A percentile compares a stretch with the other conserved stretches of the same genome.
Evolutionary conservation across 1,139 yeast genomes (phyloP).

Genomic region (Suhomyces terraborum): DNA sequence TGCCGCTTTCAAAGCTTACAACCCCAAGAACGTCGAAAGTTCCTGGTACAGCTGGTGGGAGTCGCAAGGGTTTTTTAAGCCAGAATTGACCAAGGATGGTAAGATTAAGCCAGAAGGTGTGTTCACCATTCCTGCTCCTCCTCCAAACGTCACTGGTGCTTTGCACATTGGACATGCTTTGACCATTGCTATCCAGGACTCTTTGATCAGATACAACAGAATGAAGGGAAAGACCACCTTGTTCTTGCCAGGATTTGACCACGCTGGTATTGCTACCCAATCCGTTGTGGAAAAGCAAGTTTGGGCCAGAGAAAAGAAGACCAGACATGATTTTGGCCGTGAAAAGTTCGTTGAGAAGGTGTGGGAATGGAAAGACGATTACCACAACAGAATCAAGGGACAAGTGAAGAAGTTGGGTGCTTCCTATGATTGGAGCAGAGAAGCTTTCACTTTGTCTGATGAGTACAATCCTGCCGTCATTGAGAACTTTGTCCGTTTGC

Average conservation of each 20-base stretch:
- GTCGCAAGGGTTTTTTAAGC: slow-evolving; percentile 82
- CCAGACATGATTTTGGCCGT: slow-evolving; percentile 95
- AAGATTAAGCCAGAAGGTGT: slow-evolving; percentile 76
- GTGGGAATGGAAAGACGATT: slow-evolving; percentile 98
- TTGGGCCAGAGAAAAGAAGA: slow-evolving; percentile 84
- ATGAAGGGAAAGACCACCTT: slow-evolving; percentile 96
- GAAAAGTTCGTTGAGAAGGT: slow-evolving; percentile 85
- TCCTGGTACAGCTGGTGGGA: slow-evolving; percentile 99
- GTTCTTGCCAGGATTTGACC: slow-evolving; percentile 96
- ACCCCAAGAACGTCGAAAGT: slow-evolving; percentile 89
- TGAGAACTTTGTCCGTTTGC: slow-evolving; percentile 88
- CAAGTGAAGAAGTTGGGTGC: slow-evolving; percentile 92
- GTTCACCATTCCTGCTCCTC: slow-evolving; percentile 95
- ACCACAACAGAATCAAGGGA: slow-evolving; percentile 78
- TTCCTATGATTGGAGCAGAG: slow-evolving; percentile 94
- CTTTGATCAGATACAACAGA: slow-evolving; percentile 90
- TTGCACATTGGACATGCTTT: slow-evolving; percentile 98
- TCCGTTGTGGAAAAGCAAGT: slow-evolving; percentile 96
- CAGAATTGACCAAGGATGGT: slow-evolving; percentile 78
- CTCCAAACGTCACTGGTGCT: slow-evolving; percentile 99
- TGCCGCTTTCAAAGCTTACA: slow-evolving; percentile 91
- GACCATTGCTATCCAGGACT: slow-evolving; percentile 92
- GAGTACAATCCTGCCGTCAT: slow-evolving; percentile 76
- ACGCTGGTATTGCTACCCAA: slow-evolving; percentile 99
- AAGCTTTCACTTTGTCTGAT: slow-evolving; percentile 89